Evolutionary conservation across 108 stramenopile species (phyloP).

Genomic region (Licmophora abbreviata): DNA sequence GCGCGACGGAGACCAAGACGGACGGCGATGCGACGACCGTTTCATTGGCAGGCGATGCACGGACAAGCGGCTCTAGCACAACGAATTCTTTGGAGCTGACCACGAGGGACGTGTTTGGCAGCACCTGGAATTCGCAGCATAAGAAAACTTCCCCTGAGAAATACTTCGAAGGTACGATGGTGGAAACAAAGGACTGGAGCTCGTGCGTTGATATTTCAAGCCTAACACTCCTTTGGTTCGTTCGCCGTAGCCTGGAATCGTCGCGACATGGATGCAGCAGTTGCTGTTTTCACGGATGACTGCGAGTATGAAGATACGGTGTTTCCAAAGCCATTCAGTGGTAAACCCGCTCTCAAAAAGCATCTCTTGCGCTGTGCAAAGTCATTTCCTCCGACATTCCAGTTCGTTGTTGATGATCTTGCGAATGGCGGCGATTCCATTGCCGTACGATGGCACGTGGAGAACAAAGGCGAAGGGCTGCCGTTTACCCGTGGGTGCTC

Average conservation of each 20-base stretch:
- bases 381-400: slow-evolving; percentile 47
- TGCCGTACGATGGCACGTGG: slow-evolving; percentile 63
- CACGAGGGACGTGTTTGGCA: slow-evolving; percentile 21
- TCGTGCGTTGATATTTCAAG: slow-evolving; percentile 9
- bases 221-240: slow-evolving; percentile 30
- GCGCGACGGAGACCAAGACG: not conserved
- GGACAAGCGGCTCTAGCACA: no score
- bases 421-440: slow-evolving; percentile 7
- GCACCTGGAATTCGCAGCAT: slow-evolving; percentile 18
- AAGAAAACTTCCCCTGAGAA: slow-evolving; percentile 7
- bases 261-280: slow-evolving; percentile 59
- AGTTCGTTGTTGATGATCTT: slow-evolving; percentile 61
- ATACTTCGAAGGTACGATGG: no score
- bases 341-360: slow-evolving; percentile 28
- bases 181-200: slow-evolving; percentile 17
- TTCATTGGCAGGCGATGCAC: not conserved
- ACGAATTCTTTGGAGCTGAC: no score
- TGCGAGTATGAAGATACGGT: slow-evolving; percentile 58
- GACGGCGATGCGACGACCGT: not conserved
- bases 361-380: slow-evolving; percentile 46
- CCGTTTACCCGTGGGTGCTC: slow-evolving; percentile 70
- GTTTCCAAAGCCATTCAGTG: slow-evolving; percentile 39
- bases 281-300: slow-evolving; percentile 41
- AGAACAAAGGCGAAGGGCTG: slow-evolving; percentile 49
- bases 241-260: slow-evolving; percentile 72